Percentiles rank a stretch among this genome's conserved stretches.
These are phyloP conservation scores for Trypanosoma platydactyli DNA, from an alignment of 208 protist genomes.

Conservation along the genomic window DNA sequence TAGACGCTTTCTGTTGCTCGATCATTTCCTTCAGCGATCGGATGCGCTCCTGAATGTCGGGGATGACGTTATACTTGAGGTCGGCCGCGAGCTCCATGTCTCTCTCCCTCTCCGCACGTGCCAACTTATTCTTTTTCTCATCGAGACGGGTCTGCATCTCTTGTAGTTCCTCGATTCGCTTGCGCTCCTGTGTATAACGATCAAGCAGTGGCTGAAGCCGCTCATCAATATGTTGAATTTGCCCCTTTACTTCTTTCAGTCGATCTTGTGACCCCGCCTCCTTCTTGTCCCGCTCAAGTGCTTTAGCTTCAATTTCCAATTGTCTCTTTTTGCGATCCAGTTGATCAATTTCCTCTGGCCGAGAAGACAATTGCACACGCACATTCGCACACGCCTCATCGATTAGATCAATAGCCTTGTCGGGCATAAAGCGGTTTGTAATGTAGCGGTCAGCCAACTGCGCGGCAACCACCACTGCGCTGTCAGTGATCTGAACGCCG, in stretches of 20 bases:
- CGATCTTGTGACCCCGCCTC: slow-evolving; percentile 62
- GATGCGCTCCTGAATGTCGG: slow-evolving; percentile 90
- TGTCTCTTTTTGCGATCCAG: slow-evolving; percentile 92
- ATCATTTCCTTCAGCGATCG: slow-evolving; percentile 67
- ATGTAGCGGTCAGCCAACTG: slow-evolving; percentile 96
- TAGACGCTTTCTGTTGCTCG: slow-evolving; percentile 53
- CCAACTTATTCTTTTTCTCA: slow-evolving; percentile 86
- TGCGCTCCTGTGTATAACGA: slow-evolving; percentile 84
- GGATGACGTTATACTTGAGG: slow-evolving; percentile 96
- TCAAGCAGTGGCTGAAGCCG: slow-evolving; percentile 75
- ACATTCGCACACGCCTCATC: slow-evolving; percentile 96
- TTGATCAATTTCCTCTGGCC: slow-evolving; percentile 95
- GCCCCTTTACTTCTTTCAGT: slow-evolving; percentile 64
- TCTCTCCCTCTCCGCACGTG: slow-evolving; percentile 83
- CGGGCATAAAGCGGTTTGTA: slow-evolving; percentile 96
- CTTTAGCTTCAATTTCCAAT: slow-evolving; percentile 92
- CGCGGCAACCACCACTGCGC: slow-evolving; percentile 87
- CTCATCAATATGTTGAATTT: slow-evolving; percentile 80
- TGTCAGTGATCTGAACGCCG: slow-evolving; percentile 88
- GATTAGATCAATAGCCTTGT: slow-evolving; percentile 99
- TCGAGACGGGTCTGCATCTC: slow-evolving; percentile 89
- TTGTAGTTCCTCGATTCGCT: slow-evolving; percentile 85
- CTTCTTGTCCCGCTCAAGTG: slow-evolving; percentile 93
- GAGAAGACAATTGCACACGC: slow-evolving; percentile 94
- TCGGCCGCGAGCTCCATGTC: slow-evolving; percentile 94